Conservation (phyloP, 1,284 basidiomycete genomes). For the Cystobasidium sp. region DNA sequence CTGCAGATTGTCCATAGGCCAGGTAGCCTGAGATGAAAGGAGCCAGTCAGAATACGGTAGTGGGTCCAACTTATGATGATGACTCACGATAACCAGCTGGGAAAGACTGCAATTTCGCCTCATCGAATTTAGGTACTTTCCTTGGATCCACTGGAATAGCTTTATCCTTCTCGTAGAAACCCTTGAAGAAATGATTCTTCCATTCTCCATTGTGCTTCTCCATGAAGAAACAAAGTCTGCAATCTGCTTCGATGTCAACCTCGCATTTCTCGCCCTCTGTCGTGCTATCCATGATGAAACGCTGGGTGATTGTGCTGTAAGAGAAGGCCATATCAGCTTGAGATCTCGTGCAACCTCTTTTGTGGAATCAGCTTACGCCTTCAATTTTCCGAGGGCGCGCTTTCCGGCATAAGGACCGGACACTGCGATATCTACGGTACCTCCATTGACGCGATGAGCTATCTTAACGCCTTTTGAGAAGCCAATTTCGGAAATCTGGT, state of each 20-base stretch:
- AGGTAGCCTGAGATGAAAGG: slow-evolving; percentile 44
- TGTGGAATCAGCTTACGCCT: slow-evolving; percentile 46
- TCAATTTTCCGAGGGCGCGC: slow-evolving; percentile 54
- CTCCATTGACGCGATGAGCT: slow-evolving; percentile 53
- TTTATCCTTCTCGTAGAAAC: slow-evolving; percentile 55
- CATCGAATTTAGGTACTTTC: slow-evolving; percentile 52
- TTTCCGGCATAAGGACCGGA: slow-evolving; percentile 43
- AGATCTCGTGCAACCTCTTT: neutral
- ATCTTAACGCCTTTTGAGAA: slow-evolving; percentile 54
- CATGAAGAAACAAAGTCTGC: slow-evolving; percentile 54
- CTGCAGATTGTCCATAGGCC: slow-evolving; percentile 48
- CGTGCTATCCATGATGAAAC: slow-evolving; percentile 50
- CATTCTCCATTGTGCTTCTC: slow-evolving; percentile 51
- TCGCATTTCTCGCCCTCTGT: slow-evolving; percentile 50
- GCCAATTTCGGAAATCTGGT: slow-evolving; percentile 44
- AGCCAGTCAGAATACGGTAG: neutral
- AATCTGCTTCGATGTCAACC: slow-evolving; percentile 55
- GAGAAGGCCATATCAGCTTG: neutral
- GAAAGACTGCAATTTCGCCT: slow-evolving; percentile 51
- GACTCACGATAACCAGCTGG: slow-evolving; percentile 51
- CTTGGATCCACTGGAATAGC: slow-evolving; percentile 53
- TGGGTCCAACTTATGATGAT: neutral
- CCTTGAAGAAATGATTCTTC: slow-evolving; percentile 53
- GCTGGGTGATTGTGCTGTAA: slow-evolving; percentile 53
- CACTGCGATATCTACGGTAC: slow-evolving; percentile 53